Base-by-base conservation (phyloP, 768 basidiomycete genomes). In the Basidioascus undulatus region DNA sequence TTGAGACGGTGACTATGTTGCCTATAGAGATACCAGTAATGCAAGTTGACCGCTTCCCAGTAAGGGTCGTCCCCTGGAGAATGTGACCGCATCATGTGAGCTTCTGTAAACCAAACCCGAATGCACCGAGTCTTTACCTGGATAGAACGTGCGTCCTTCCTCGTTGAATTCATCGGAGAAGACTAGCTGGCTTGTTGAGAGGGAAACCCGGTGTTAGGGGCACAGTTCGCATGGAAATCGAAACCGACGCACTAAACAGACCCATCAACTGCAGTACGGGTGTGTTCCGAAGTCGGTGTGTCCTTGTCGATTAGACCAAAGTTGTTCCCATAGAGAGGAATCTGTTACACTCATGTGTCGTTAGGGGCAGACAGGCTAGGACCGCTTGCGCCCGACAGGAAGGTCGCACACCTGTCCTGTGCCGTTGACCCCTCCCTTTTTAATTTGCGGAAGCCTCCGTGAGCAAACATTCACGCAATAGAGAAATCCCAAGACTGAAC, bases 51-150 rank as follows among this genome's bases (percentile, higher is more conserved):
- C 31, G 77, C 80, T 55, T 82, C 79, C 80, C 79, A 82, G 55
- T 75, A 83, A 7, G 81, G 76, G 57, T 87, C 83, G 54, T 86
- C 80, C 5, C 76, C 76, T n/a, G n/a, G n/a, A n/a, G n/a, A n/a
- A n/a, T n/a, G n/a, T n/a, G n/a, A n/a, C n/a, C n/a, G n/a, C n/a
- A n/a, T n/a, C n/a, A n/a, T n/a, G n/a, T n/a, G n/a, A n/a, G n/a
- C n/a, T n/a, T n/a, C n/a, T n/a, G n/a, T n/a, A n/a, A n/a, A n/a
- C n/a, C n/a, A n/a, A n/a, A n/a, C n/a, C n/a, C n/a, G n/a, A n/a
- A n/a, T n/a, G n/a, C n/a, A n/a, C n/a, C n/a, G n/a, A n/a, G n/a
- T n/a, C 12, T 45, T 44, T 31, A 41, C 79, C 80, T 37, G 73
- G 74, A 56, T 76, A 81, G 55, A 87, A 87, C 0, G 75, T 69